Base-by-base conservation (phyloP, 1,139 yeast genomes). In the Yamadazyma atlantica region DNA sequence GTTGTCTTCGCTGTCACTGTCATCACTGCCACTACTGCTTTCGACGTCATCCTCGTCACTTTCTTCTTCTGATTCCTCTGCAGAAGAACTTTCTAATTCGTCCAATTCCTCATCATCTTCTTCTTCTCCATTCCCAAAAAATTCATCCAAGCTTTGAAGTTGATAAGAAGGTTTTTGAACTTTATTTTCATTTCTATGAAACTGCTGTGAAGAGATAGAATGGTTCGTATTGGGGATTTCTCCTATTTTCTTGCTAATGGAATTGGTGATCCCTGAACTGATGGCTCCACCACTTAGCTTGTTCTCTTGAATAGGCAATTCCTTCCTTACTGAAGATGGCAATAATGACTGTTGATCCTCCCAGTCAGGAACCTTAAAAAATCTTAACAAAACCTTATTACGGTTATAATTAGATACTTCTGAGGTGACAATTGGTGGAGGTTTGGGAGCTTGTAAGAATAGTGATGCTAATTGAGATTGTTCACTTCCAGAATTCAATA, bases 391-490 rank as follows among this genome's bases (percentile, higher is more conserved):
- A 8, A 44, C 50, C 33, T 34, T 59, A 49, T 38, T 47, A 34
- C 48, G 58, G n/a, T 27, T 35, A 27, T 42, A 41, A 13, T 38
- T 35, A 10, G 37, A 13, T 38, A 12, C 35, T 32, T 37, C 45
- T 38, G 41, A 35, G 7, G 26, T 24, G 15, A 40, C 39, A 32
- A 33, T 46, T 1, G 87, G 85, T 37, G 81, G 63, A 0, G 86
- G 88, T 51, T 90, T 89, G 2, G 94, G 88, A 0, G 86, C 92
- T 53, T 89, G 96, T 27, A 92, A 70, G 39, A 92, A 69, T 32
- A 94, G 67, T 0, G 85, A 72, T 0, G 95, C 92, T 46, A 94
- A 66, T 45, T 82, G 80, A 7, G 60, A 55, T 40, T 66, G 62
- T 21, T 58, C 60, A 30, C 43, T 62, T 41, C 64, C 63, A 2